A percentile compares a stretch with the other conserved stretches of the same genome.
Evolutionary conservation across 441 rosid genomes (phyloP).

Genomic region (Mallotus japonicus): DNA sequence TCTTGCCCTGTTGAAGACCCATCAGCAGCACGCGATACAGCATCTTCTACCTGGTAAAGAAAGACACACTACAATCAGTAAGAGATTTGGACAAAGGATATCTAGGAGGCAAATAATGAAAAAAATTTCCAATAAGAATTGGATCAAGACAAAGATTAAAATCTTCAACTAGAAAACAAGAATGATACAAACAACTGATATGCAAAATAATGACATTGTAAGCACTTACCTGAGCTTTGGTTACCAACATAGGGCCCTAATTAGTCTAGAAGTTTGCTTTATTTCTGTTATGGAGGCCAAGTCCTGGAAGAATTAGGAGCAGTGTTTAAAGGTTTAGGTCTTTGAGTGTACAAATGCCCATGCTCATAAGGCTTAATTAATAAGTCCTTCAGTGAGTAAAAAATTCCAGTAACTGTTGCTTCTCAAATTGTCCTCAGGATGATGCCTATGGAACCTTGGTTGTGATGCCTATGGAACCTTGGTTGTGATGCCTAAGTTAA

Average conservation of each 20-base stretch:
- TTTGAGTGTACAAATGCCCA: not conserved
- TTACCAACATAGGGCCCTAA: not conserved
- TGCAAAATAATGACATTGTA: not conserved
- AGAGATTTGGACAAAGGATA: slow-evolving; percentile 6
- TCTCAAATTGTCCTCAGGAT: not conserved
- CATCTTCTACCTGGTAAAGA: slow-evolving; percentile 74
- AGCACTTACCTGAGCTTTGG: not conserved
- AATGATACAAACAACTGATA: not conserved
- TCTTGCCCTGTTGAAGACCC: slow-evolving; percentile 72
- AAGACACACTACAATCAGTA: slow-evolving; percentile 15
- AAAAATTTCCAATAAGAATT: not conserved
- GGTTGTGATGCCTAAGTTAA: not conserved
- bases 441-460: not conserved
- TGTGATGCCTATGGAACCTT: not conserved
- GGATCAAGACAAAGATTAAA: not conserved
- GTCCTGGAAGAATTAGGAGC: not conserved
- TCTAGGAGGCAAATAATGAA: not conserved
- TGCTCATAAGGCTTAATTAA: not conserved
- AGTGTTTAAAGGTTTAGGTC: not conserved
- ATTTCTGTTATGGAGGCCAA: not conserved
- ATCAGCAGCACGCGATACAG: slow-evolving; percentile 81
- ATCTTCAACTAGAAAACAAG: not conserved
- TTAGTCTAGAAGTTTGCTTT: not conserved
- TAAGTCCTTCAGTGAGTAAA: not conserved
- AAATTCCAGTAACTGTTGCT: not conserved